A percentile compares a stretch with the other conserved stretches of the same genome.
These are phyloP conservation scores for Skeletonema tropicum DNA, from an alignment of 108 stramenopile genomes.

Conservation along the genomic window DNA sequence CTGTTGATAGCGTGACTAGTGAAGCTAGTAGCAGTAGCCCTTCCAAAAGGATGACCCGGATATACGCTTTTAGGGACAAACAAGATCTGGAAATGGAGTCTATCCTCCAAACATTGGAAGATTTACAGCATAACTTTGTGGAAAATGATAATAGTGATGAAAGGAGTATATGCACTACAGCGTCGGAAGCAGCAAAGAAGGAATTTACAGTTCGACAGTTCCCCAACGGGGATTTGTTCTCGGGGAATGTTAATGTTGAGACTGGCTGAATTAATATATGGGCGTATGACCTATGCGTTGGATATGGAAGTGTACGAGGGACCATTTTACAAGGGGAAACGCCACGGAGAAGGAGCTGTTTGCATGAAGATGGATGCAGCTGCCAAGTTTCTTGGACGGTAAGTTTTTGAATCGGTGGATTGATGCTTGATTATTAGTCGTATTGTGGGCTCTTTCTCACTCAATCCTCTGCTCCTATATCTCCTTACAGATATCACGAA, in stretches of 20 bases:
- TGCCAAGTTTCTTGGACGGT: slow-evolving; percentile 47
- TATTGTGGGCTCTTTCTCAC: neutral
- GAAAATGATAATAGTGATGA: slow-evolving; percentile 5
- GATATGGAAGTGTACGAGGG: slow-evolving; percentile 54
- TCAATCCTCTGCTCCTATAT: neutral
- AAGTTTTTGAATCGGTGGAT: neutral
- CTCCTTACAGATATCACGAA: slow-evolving; percentile 19
- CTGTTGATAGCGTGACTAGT: neutral
- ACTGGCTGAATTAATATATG: slow-evolving; percentile 36
- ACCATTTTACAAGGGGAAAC: slow-evolving; percentile 29
- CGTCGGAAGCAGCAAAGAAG: slow-evolving; percentile 1
- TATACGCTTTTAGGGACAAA: neutral
- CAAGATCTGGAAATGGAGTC: neutral
- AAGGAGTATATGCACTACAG: neutral
- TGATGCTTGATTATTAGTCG: neutral
- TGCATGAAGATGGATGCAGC: slow-evolving; percentile 40
- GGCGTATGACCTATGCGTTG: slow-evolving; percentile 24
- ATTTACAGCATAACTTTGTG: slow-evolving; percentile 1
- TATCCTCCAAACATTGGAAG: neutral
- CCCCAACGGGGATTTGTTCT: slow-evolving; percentile 51
- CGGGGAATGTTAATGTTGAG: slow-evolving; percentile 29
- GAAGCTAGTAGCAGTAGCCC: slow-evolving; percentile 1
- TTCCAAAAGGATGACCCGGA: neutral
- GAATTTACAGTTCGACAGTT: slow-evolving; percentile 32
- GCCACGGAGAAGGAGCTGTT: slow-evolving; percentile 44